Percentiles rank a stretch among this genome's conserved stretches.
These are phyloP conservation scores for Fremontodendron californicum DNA, from an alignment of 345 rosid genomes.

Conservation along the genomic window DNA sequence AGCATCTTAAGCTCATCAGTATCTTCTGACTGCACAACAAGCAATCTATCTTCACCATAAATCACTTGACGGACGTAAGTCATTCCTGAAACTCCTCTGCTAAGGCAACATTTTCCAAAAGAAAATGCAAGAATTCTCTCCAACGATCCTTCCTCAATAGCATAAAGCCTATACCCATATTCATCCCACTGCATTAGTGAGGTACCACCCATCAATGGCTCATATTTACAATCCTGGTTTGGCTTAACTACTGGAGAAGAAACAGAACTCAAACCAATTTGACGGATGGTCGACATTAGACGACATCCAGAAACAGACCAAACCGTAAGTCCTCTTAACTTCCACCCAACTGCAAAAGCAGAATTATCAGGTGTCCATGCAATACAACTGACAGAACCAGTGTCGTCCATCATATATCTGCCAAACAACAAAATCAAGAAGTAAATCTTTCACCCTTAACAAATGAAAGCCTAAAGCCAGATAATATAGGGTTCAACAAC, in stretches of 20 bases:
- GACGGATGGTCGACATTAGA: conserved; percentile 95
- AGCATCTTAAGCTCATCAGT: conserved; percentile 81
- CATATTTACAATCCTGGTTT: conserved; percentile 72
- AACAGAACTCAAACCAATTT: conserved; percentile 75
- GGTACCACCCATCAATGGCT: conserved; percentile 86
- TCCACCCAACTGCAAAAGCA: conserved; percentile 99
- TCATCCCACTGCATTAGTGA: conserved; percentile 96
- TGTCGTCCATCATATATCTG: conserved; percentile 89
- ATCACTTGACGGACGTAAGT: conserved; percentile 89
- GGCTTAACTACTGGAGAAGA: conserved; percentile 74
- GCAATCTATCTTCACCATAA: conserved; percentile 93
- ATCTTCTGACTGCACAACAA: conserved; percentile 96
- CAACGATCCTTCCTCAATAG: conserved; percentile 75
- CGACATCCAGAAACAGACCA: conserved; percentile 99
- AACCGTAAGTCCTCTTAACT: conserved; percentile 87
- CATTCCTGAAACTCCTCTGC: conserved; percentile 91
- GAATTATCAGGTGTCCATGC: conserved; percentile 98
- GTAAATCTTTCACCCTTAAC: background rate
- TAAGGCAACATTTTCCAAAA: conserved; percentile 93
- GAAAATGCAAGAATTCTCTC: conserved; percentile 91
- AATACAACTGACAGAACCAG: conserved; percentile 89
- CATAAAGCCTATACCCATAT: conserved; percentile 84
- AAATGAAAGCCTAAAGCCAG: background rate
- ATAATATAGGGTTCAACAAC: background rate
- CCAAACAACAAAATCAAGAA: conserved; percentile 21